Percentiles rank a stretch among this genome's conserved stretches.
Conservation (phyloP, 1,284 basidiomycete genomes). For the Cutaneotrichosporon sp. region DNA sequence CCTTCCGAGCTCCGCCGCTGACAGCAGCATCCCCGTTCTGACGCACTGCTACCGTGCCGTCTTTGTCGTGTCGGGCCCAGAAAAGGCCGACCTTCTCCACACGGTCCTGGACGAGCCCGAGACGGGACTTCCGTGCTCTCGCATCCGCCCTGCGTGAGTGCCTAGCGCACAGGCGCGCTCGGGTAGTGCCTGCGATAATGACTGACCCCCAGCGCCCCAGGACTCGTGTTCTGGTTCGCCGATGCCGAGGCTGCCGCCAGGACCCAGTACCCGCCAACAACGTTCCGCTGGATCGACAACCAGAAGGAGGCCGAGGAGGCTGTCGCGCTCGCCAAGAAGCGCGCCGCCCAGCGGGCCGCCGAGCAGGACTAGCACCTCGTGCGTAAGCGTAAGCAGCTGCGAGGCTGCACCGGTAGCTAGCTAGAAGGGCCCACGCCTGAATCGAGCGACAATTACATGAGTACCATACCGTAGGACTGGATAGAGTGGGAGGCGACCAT, state of each 20-base stretch:
- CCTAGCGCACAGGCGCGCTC: neutral
- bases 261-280: conserved; percentile 49
- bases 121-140: conserved; percentile 75
- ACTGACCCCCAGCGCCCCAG: conserved; percentile 60
- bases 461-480: neutral
- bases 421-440: neutral
- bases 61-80: conserved; percentile 83
- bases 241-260: conserved; percentile 69
- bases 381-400: neutral
- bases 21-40: conserved; percentile 67
- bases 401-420: neutral
- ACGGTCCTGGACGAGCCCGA: conserved; percentile 82
- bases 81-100: conserved; percentile 79
- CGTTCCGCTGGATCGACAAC: conserved; percentile 54
- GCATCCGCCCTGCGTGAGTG: conserved; percentile 68
- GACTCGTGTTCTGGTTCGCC: conserved; percentile 89
- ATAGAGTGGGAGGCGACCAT: neutral
- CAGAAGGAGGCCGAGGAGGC: conserved; percentile 53
- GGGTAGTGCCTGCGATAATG: neutral
- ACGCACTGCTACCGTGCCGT: conserved; percentile 87
- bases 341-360: conserved; percentile 31
- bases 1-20: neutral
- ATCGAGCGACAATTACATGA: neutral
- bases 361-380: conserved; percentile 16
- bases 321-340: conserved; percentile 43